Conservation (phyloP, 2,329 filamentous ascomycete genomes). For the Fusarium domesticum region DNA sequence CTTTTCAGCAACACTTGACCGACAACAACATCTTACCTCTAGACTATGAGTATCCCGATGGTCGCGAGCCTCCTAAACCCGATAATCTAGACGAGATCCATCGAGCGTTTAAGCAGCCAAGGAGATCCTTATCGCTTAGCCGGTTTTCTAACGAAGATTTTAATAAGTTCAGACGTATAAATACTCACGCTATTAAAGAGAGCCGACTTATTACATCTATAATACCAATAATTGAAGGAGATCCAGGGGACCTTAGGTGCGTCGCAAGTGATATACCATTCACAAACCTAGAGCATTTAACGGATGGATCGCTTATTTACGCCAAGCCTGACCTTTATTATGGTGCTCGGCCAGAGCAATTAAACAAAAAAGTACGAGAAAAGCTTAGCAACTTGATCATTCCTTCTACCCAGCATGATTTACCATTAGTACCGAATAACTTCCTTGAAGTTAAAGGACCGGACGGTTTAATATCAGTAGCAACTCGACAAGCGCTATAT, state of each 20-base stretch:
- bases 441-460: conserved; percentile 25
- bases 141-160: conserved; percentile 33
- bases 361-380: conserved; percentile 27
- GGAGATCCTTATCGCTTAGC: conserved; percentile 37
- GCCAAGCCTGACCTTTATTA: conserved; percentile 36
- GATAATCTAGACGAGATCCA: conserved; percentile 22
- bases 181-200: conserved; percentile 35
- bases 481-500: conserved; percentile 35
- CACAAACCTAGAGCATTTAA: conserved; percentile 36
- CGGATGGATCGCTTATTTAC: conserved; percentile 31
- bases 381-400: conserved; percentile 30
- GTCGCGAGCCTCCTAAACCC: conserved; percentile 9
- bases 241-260: conserved; percentile 21
- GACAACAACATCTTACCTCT: conserved; percentile 15
- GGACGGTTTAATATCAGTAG: conserved; percentile 28
- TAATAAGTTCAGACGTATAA: conserved; percentile 28
- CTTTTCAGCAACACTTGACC: conserved; percentile 21
- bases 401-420: conserved; percentile 31
- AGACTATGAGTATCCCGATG: conserved; percentile 16
- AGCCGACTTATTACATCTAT: conserved; percentile 31
- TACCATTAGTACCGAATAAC: conserved; percentile 7
- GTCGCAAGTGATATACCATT: conserved; percentile 32
- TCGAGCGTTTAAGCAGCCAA: conserved; percentile 5
- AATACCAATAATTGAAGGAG: conserved; percentile 33
- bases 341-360: conserved; percentile 31